Conservation (phyloP, 2,329 filamentous ascomycete genomes). For the Talaromyces sp. region DNA sequence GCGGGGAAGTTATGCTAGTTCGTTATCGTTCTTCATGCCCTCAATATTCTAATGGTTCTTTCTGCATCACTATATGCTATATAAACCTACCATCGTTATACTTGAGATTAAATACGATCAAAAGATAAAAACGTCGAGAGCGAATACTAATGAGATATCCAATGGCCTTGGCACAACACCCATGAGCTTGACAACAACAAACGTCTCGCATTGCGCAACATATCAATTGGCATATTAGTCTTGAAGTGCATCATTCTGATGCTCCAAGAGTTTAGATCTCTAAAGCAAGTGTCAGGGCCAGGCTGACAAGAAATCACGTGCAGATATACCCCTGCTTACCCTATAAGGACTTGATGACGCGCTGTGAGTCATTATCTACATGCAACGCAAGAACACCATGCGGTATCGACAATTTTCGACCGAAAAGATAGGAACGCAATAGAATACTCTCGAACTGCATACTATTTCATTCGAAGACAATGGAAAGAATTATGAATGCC, state of each 20-base stretch:
- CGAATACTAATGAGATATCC: not conserved
- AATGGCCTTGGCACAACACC: not conserved
- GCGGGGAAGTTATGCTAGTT: slow-evolving; percentile 18
- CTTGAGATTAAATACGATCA: not conserved
- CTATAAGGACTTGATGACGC: not conserved
- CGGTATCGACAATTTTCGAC: not conserved
- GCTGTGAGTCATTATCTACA: not conserved
- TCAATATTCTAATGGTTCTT: not conserved
- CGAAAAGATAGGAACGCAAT: not conserved
- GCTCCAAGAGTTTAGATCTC: not conserved
- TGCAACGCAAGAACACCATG: not conserved
- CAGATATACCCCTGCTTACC: not conserved
- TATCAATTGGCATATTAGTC: not conserved
- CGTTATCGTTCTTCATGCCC: not conserved
- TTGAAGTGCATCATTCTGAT: not conserved
- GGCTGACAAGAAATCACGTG: not conserved
- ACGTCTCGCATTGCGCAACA: not conserved
- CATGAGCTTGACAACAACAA: not conserved
- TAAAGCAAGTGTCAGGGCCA: not conserved
- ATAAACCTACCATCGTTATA: not conserved
- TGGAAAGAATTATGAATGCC: not conserved
- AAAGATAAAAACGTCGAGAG: not conserved
- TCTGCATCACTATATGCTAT: not conserved
- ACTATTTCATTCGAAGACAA: not conserved
- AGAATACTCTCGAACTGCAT: not conserved